Percentiles rank a stretch among this genome's conserved stretches.
These are phyloP conservation scores for Xylariaceae sp. DNA, from an alignment of 2,329 filamentous ascomycete genomes.

Conservation along the genomic window DNA sequence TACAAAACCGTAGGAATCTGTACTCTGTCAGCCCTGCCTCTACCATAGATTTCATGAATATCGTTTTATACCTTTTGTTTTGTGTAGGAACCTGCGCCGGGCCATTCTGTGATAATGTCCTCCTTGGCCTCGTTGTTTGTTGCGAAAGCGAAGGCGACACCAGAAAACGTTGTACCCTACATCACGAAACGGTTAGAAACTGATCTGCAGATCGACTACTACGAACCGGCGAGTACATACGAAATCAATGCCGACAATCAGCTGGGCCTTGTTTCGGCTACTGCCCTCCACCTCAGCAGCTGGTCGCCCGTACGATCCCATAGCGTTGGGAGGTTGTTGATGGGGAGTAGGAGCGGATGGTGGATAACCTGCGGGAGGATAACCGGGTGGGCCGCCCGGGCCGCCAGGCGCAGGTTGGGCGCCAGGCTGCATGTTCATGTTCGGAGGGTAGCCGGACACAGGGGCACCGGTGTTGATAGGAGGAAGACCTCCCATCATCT, in stretches of 20 bases:
- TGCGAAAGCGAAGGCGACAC: slow-evolving; percentile 93
- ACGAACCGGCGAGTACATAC: slow-evolving; percentile 47
- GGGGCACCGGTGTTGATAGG: slow-evolving; percentile 62
- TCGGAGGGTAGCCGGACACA: slow-evolving; percentile 54
- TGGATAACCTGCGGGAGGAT: slow-evolving; percentile 41
- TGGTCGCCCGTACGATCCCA: slow-evolving; percentile 42
- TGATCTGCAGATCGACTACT: not conserved
- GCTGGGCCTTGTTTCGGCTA: slow-evolving; percentile 86
- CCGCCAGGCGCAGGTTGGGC: slow-evolving; percentile 39
- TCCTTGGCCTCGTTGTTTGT: slow-evolving; percentile 97
- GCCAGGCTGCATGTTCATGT: slow-evolving; percentile 41
- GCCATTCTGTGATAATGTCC: slow-evolving; percentile 99
- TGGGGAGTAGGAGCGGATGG: slow-evolving; percentile 39
- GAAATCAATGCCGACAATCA: slow-evolving; percentile 99
- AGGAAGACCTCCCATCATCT: slow-evolving; percentile 59
- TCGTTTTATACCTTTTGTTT: slow-evolving; percentile 79
- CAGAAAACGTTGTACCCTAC: slow-evolving; percentile 97
- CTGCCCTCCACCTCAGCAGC: slow-evolving; percentile 78
- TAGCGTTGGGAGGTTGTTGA: slow-evolving; percentile 33
- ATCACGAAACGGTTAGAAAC: slow-evolving; percentile 19
- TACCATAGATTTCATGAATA: not conserved
- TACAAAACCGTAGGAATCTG: slow-evolving; percentile 99
- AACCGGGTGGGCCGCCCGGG: slow-evolving; percentile 38
- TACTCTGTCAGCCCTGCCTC: slow-evolving; percentile 19
- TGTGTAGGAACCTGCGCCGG: slow-evolving; percentile 91